Evolutionary conservation across 2,329 filamentous ascomycete genomes (phyloP).

Genomic region (Fusarium concolor): DNA sequence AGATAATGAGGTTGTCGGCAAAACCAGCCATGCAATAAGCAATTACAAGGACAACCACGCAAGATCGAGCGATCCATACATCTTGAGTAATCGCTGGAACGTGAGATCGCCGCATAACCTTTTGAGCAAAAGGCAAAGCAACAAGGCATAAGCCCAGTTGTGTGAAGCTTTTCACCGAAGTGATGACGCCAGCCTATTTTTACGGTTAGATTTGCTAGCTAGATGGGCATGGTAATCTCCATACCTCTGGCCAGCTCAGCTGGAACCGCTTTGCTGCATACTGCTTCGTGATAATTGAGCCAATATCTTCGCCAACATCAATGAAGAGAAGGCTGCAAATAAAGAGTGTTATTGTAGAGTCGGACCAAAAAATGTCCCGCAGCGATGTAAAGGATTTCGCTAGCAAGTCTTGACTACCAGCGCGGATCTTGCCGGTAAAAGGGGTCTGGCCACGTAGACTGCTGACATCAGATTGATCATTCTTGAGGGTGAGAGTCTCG

Average conservation of each 20-base stretch:
- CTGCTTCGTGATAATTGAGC: neutral
- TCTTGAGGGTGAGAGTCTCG: neutral
- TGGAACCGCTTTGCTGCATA: conserved; percentile 1
- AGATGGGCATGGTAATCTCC: neutral
- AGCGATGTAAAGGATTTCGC: neutral
- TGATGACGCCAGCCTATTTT: neutral
- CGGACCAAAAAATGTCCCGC: neutral
- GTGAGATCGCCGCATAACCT: neutral
- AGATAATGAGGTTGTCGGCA: neutral
- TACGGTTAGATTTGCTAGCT: neutral
- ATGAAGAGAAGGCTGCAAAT: neutral
- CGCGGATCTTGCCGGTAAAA: neutral
- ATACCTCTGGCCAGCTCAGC: conserved; percentile 2
- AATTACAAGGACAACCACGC: neutral
- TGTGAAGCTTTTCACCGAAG: neutral
- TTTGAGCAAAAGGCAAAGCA: neutral
- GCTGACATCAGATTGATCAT: neutral
- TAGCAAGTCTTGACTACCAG: neutral
- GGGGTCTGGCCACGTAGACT: neutral
- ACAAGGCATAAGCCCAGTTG: neutral
- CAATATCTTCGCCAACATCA: neutral
- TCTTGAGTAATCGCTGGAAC: neutral
- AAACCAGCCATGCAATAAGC: neutral
- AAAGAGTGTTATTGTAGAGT: neutral
- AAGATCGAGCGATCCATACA: neutral